These are phyloP conservation scores for Paramyrothecium roridum DNA, from an alignment of 2,329 filamentous ascomycete genomes.

Conservation along the genomic window DNA sequence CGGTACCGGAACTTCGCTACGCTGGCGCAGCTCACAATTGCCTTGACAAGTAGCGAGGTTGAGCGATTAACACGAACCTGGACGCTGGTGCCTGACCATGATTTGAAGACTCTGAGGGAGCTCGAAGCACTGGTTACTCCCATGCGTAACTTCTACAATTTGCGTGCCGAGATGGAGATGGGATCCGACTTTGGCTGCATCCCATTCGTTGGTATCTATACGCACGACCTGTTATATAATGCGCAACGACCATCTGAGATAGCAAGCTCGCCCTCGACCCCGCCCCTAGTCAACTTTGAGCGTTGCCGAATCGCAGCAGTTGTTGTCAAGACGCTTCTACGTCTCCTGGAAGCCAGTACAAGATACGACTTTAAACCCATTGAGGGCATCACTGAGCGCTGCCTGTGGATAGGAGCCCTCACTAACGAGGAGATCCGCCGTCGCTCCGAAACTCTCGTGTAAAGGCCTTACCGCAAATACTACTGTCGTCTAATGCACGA, in stretches of 20 bases:
- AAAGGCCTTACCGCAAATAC: not conserved
- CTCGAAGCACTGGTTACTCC: slow-evolving; percentile 74
- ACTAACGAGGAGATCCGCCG: slow-evolving; percentile 70
- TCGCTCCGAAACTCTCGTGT: slow-evolving; percentile 48
- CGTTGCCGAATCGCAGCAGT: slow-evolving; percentile 71
- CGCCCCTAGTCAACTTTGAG: slow-evolving; percentile 79
- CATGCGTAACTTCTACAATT: slow-evolving; percentile 71
- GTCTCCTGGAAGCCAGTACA: slow-evolving; percentile 75
- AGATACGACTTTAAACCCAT: slow-evolving; percentile 72
- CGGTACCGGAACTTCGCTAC: slow-evolving; percentile 80
- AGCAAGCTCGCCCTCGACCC: slow-evolving; percentile 60
- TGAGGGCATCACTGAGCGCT: slow-evolving; percentile 74
- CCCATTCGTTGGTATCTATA: slow-evolving; percentile 81
- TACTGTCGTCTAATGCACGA: too few species aligned
- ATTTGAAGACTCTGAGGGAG: slow-evolving; percentile 63
- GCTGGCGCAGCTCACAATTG: slow-evolving; percentile 76
- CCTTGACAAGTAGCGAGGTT: slow-evolving; percentile 71
- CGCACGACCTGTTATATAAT: slow-evolving; percentile 79
- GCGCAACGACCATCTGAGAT: slow-evolving; percentile 75
- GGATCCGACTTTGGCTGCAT: slow-evolving; percentile 71
- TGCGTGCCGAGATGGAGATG: slow-evolving; percentile 76
- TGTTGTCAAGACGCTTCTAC: slow-evolving; percentile 75
- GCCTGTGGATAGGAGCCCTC: slow-evolving; percentile 80
- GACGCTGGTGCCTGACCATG: slow-evolving; percentile 63
- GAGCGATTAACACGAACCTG: slow-evolving; percentile 67